These are phyloP conservation scores for Lasiodiplodia gonubiensis DNA, from an alignment of 2,329 filamentous ascomycete species.

Conservation along the genomic window DNA sequence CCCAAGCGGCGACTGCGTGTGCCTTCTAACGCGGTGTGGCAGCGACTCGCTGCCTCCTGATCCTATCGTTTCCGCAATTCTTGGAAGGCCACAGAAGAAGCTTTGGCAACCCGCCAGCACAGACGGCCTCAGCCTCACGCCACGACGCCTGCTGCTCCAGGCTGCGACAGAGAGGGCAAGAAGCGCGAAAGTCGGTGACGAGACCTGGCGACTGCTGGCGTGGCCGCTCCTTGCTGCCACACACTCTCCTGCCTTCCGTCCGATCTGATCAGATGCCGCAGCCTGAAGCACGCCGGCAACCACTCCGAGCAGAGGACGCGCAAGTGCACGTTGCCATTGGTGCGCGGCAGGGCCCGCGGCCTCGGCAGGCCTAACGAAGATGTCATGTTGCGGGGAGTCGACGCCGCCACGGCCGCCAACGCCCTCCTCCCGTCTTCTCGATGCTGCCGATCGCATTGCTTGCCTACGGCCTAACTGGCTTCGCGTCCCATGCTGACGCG, in stretches of 20 bases:
- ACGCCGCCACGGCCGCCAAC: not conserved
- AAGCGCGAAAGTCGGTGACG: slow-evolving; percentile 10
- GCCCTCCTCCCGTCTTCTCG: not conserved
- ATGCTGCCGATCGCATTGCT: not conserved
- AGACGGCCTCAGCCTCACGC: slow-evolving; percentile 25
- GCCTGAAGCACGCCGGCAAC: slow-evolving; percentile 19
- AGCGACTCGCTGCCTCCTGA: not conserved
- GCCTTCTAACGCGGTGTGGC: not conserved
- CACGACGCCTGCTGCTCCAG: slow-evolving; percentile 23
- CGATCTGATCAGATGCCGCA: slow-evolving; percentile 17
- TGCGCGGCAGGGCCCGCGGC: not conserved
- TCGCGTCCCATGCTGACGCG: slow-evolving; percentile 11
- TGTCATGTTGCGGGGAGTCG: slow-evolving; percentile 15
- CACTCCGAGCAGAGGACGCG: slow-evolving; percentile 6
- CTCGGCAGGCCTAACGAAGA: slow-evolving; percentile 5
- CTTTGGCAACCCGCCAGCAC: slow-evolving; percentile 11
- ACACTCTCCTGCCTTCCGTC: slow-evolving; percentile 11
- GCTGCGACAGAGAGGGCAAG: slow-evolving; percentile 5
- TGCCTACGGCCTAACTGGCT: not conserved
- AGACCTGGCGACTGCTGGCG: slow-evolving; percentile 17
- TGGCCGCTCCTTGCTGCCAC: slow-evolving; percentile 18
- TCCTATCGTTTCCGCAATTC: not conserved
- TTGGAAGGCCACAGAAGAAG: slow-evolving; percentile 10
- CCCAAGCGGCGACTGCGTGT: not conserved
- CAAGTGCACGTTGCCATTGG: not conserved